Conservation (phyloP, 192 early-diverging fungal genomes). For the Podila verticillata region DNA sequence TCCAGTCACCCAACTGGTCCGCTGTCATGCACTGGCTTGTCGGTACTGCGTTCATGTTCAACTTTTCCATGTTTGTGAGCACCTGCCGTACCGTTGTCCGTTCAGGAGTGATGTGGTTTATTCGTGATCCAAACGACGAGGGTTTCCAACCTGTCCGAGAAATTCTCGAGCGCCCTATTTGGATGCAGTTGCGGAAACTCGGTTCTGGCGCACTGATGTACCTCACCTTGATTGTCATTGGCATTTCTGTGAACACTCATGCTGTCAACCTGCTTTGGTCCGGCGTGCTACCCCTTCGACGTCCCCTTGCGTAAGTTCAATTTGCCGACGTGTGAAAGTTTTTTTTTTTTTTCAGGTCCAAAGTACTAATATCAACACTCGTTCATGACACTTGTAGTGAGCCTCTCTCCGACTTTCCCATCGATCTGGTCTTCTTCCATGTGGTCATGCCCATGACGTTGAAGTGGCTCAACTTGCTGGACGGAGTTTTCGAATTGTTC, state of each 20-base stretch:
- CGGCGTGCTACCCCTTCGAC: slow-evolving; percentile 69
- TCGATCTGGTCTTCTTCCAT: slow-evolving; percentile 79
- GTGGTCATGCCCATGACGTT: slow-evolving; percentile 77
- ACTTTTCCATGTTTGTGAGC: slow-evolving; percentile 89
- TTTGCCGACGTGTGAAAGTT: neutral
- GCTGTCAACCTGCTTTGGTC: slow-evolving; percentile 30
- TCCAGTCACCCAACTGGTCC: slow-evolving; percentile 69
- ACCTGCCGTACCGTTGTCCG: slow-evolving; percentile 85
- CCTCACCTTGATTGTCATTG: slow-evolving; percentile 74
- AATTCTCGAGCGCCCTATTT: slow-evolving; percentile 82
- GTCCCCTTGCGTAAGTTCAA: slow-evolving; percentile 69
- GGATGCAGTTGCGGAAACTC: slow-evolving; percentile 86
- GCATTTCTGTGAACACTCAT: slow-evolving; percentile 71
- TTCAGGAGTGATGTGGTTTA: slow-evolving; percentile 97
- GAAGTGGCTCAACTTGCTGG: slow-evolving; percentile 66
- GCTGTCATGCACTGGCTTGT: slow-evolving; percentile 90
- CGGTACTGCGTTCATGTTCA: slow-evolving; percentile 94
- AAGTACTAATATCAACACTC: neutral
- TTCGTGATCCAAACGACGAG: slow-evolving; percentile 96
- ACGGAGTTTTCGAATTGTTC: slow-evolving; percentile 64
- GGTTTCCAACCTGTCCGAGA: slow-evolving; percentile 95
- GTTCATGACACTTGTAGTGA: slow-evolving; percentile 53
- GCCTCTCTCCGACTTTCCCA: slow-evolving; percentile 78
- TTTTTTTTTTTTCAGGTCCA: neutral
- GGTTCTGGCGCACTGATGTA: slow-evolving; percentile 87